Base-by-base conservation (phyloP, 1,139 yeast genomes). In the Blastobotrys serpentis region DNA sequence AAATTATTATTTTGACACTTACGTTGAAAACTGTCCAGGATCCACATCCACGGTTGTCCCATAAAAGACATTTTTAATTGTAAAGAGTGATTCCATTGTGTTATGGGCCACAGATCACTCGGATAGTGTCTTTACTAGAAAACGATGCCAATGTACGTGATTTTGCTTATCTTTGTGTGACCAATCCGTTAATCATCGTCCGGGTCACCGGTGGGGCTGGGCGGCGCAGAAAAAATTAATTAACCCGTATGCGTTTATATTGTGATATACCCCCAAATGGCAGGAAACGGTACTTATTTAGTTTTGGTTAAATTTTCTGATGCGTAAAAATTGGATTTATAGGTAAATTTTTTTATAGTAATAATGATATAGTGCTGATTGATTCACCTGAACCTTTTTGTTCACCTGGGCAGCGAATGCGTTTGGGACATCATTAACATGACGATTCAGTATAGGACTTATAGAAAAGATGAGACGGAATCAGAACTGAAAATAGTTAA, bases 401-500 rank as follows among this genome's bases (percentile, higher is more conserved):
- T n/a, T n/a, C n/a, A n/a, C n/a, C n/a, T n/a, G n/a, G n/a, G n/a
- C n/a, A n/a, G n/a, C n/a, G n/a, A n/a, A 11, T 7, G 32, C 32
- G 13, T 29, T 29, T 29, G 32, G 32, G 32, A 29, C 32, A 29
- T 29, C 32, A 29, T 29, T 29, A 29, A 29, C 32, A 29, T 29
- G 32, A 29, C 32, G 2, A 57, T 65, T 19, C 44, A 51, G 2
- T 65, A 65, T 50, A 55, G 64, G 17, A 61, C 61, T 40, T 63
- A 66, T 44, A 60, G 66, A 25, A 52, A 57, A 2, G 57, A 56
- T n/a, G 54, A 59, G 36, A 66, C 63, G 38, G 66, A 62, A 30
- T 52, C 49, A 16, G 68, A 62, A 43, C 59, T 71, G 18, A 57
- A 56, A 13, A 60, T 62, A 16, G 64, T 78, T 42, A 72, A 72